Base-by-base conservation (phyloP, 495 filamentous ascomycete genomes). In the Bombardia bombarda region DNA sequence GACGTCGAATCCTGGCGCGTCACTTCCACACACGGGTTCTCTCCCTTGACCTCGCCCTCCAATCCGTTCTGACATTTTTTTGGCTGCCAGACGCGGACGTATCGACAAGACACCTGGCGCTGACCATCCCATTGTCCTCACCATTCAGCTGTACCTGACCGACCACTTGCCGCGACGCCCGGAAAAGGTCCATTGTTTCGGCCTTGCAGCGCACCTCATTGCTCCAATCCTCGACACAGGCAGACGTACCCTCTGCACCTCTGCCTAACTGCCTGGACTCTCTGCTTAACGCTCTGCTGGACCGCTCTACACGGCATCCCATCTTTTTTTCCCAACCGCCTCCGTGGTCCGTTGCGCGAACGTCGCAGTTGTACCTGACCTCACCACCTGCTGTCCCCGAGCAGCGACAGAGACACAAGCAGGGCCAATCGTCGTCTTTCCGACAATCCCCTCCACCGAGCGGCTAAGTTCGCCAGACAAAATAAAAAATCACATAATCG, bases 381-480 rank as follows among this genome's bases (percentile, higher is more conserved):
- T 43, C 33, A 43, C n/a, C 44, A 51, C 43, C 52, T 51, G 52
- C 47, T 47, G 49, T 52, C 49, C 49, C 40, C 49, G 32, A 49
- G 30, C 46, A 50, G 48, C 49, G 39, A 43, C 32, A 38, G 40
- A 44, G 39, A 50, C 39, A 25, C 43, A 40, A 22, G 42, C 53
- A 50, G 34, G 53, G 48, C 50, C 57, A 60, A 58, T 62, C 52
- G 54, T 56, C 57, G 52, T 54, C 45, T 45, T 45, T 33, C 49
- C 49, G 51, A 65, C 56, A 57, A 47, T 53, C 56, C 52, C 41
- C 43, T 53, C 46, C 45, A 49, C 60, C 56, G 53, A 63, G 63
- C 65, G 63, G 65, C 60, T 63, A 68, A 69, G 63, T 61, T 53
- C 41, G 45, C 54, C 46, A 49, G 53, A 54, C 7, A 56, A 58